phyloP scores from a whole-genome alignment of 768 basidiomycete genomes.

The Filobasidium floriforme region DNA sequence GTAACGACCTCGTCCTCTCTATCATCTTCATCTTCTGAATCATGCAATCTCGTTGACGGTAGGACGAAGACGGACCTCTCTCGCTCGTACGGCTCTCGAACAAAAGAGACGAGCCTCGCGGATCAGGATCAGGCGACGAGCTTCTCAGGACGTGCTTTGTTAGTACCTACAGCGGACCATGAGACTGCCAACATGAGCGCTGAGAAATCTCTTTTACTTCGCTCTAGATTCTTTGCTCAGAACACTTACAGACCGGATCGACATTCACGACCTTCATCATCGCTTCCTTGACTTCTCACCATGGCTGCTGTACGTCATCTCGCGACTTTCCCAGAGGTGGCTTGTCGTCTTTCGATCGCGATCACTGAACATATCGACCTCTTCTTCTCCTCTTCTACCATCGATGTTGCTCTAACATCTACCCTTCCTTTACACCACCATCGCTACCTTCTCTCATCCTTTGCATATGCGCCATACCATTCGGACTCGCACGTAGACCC shows the following conservation, averaged over 20 bases:
- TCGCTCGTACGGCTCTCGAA: not conserved
- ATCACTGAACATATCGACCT: conserved; percentile 6
- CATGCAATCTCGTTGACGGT: conserved; percentile 5
- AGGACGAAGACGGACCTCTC: not conserved
- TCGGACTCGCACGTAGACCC: conserved; percentile 7
- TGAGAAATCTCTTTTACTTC: too few relatives aligned
- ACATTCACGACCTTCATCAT: not conserved
- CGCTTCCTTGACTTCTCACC: not conserved
- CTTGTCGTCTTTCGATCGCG: not conserved
- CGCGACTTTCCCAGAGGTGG: not conserved
- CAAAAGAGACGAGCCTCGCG: not conserved
- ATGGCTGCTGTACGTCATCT: conserved; percentile 6
- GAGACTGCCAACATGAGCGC: too few relatives aligned
- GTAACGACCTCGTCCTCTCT: not conserved
- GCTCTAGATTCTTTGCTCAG: not conserved
- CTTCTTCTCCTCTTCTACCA: conserved; percentile 9
- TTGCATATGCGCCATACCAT: too few relatives aligned
- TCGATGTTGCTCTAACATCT: not conserved
- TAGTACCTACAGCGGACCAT: too few relatives aligned
- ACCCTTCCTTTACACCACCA: not conserved
- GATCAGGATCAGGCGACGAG: not conserved
- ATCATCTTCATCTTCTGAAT: not conserved
- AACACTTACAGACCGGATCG: not conserved
- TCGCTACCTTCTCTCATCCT: not conserved
- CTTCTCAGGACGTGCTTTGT: not conserved